phyloP scores from a whole-genome alignment of 2,329 filamentous ascomycete species.

The Clonostachys rosea region DNA sequence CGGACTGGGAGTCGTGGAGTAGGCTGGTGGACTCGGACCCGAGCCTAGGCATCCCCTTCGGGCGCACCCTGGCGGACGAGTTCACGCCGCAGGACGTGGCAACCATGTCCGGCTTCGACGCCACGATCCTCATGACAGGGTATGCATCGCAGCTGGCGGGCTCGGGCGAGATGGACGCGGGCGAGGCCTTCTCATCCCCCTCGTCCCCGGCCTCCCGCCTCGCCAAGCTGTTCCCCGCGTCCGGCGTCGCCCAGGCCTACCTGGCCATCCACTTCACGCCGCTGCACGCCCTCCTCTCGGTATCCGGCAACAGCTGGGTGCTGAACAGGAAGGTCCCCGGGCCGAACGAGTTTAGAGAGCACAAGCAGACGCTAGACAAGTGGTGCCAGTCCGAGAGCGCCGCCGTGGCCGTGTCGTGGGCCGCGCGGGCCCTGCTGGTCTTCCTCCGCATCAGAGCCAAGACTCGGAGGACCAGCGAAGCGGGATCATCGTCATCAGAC shows the following conservation, averaged over 20 bases:
- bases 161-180: too few relatives aligned
- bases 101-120: conserved; percentile 28
- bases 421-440: conserved; percentile 43
- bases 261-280: conserved; percentile 54
- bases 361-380: conserved; percentile 37
- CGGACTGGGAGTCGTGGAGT: conserved; percentile 39
- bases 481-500: not conserved
- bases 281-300: conserved; percentile 51
- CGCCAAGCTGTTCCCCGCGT: conserved; percentile 32
- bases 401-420: conserved; percentile 40
- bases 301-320: conserved; percentile 54
- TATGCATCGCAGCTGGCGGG: conserved; percentile 12
- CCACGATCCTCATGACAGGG: conserved; percentile 30
- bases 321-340: conserved; percentile 48
- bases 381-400: conserved; percentile 42
- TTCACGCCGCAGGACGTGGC: conserved; percentile 28
- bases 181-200: too few relatives aligned
- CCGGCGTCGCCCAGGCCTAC: conserved; percentile 45
- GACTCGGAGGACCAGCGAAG: not conserved
- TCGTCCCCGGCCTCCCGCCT: too few relatives aligned
- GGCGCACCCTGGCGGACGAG: conserved; percentile 17
- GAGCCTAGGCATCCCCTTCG: not conserved
- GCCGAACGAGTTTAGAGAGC: conserved; percentile 35
- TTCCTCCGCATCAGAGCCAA: conserved; percentile 27
- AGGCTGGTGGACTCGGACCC: conserved; percentile 10